Base-by-base conservation (phyloP, 352 stramenopile genomes). In the Pilasporangium apinafurcum region DNA sequence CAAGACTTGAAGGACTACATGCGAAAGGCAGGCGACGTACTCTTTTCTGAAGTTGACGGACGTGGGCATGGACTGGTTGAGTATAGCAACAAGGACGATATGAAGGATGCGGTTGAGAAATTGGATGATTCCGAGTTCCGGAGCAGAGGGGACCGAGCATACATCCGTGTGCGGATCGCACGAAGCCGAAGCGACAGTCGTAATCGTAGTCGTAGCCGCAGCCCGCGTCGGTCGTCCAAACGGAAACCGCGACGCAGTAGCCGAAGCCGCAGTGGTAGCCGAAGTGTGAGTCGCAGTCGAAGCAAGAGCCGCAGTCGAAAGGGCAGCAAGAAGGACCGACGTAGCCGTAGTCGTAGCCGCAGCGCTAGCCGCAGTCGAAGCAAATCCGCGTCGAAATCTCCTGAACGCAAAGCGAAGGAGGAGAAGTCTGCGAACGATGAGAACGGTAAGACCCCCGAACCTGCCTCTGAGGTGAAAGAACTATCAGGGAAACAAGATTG, bases 1-100 rank as follows among this genome's bases (percentile, higher is more conserved):
- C 68, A 82, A 33, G 81, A 91, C 48, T 56, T 91, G 3, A 86
- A 88, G 54, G 71, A 84, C 27, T 77, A 78, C 50, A 76, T 89
- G 49, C 67, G 66, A 17, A 70, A 69, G 32, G 71, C 59, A 0
- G 76, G 71, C 16, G 81, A 91, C 36, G 78, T 91, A 21, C 46
- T 82, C 18, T 76, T 83, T 37, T 58, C 75, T 1, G 70, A 86
- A 43, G 78, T 91, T 24, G 74, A 93, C 40, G 63, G 70, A 2
- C 62, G 61, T n/a, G 81, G 81, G 12, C 55, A 56, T n/a, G 81
- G 73, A 6, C 54, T 72, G 26, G 80, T 86, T 6, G 79, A 81
- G 37, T 93, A 83, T 44, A 54, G 53, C 46, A 87, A 77, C 46
- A 68, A 78, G 44, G 56, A 69, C n/a, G 73, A 91, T 43, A 74